phyloP scores from a whole-genome alignment of 495 filamentous ascomycete species.

The Copromyces sp. region DNA sequence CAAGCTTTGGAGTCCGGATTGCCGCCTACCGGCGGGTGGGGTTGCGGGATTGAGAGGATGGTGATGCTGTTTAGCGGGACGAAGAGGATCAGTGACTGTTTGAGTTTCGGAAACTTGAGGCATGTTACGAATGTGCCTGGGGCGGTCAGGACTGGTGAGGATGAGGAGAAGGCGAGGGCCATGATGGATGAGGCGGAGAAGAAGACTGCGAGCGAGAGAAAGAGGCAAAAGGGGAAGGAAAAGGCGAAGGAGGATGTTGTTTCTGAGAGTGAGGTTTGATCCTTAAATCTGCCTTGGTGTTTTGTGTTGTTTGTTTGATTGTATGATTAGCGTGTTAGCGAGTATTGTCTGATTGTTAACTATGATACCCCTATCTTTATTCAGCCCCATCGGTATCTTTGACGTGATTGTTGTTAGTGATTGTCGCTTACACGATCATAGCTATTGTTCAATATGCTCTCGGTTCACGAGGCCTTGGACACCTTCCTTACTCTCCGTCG shows the following conservation, averaged over 20 bases:
- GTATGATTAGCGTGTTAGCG: neutral
- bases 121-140: constrained; percentile 37
- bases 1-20: constrained; percentile 76
- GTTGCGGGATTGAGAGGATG: constrained; percentile 81
- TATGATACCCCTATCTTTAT: neutral
- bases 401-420: neutral
- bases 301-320: neutral
- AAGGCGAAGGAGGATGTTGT: neutral
- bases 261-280: neutral
- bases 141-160: neutral
- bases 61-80: constrained; percentile 77
- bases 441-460: neutral
- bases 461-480: neutral
- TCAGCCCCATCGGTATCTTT: neutral
- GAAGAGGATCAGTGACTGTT: constrained; percentile 66
- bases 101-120: constrained; percentile 79
- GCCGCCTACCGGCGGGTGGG: constrained; percentile 93
- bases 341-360: neutral
- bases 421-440: neutral
- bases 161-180: neutral
- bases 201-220: neutral
- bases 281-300: neutral
- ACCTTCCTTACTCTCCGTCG: neutral
- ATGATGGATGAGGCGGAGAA: neutral
- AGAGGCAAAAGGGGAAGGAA: neutral